Percentiles rank a stretch among this genome's conserved stretches.
Evolutionary conservation across 805 yeast species (phyloP).

Genomic region (Cyberlindnera saturnus): DNA sequence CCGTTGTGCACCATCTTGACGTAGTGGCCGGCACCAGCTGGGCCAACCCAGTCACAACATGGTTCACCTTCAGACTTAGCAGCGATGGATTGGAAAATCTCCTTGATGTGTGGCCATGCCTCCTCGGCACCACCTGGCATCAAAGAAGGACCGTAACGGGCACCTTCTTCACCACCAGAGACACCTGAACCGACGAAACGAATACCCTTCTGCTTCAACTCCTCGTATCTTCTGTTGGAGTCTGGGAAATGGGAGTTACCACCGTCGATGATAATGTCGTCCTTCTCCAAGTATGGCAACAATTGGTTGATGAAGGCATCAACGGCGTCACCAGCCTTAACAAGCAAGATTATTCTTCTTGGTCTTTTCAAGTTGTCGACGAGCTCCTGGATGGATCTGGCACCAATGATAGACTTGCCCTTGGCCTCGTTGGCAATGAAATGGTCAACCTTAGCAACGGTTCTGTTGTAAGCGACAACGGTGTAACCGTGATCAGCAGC

Average conservation of each 20-base stretch:
- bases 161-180: conserved; percentile 99
- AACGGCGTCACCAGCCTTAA: conserved; percentile 95
- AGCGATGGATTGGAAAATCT: conserved; percentile 90
- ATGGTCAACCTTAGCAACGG: conserved; percentile 90
- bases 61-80: conserved; percentile 99
- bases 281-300: conserved; percentile 87
- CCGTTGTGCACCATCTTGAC: conserved; percentile 99
- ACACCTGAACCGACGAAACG: conserved; percentile 98
- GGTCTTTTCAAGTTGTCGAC: conserved; percentile 90
- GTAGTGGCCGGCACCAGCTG: conserved; percentile 97
- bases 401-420: conserved; percentile 95
- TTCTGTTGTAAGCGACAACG: conserved; percentile 98
- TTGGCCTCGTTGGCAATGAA: conserved; percentile 93
- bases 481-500: conserved; percentile 99
- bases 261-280: conserved; percentile 98
- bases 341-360: conserved; percentile 88
- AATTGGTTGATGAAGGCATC: conserved; percentile 86
- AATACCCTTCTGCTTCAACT: conserved; percentile 81
- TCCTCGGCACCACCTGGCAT: conserved; percentile 99
- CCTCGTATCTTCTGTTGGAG: conserved; percentile 92
- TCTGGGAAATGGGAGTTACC: conserved; percentile 99
- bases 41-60: conserved; percentile 99
- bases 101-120: conserved; percentile 98
- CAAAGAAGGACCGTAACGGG: conserved; percentile 97
- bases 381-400: conserved; percentile 86